These are phyloP conservation scores for Paramecium pentaurelia DNA, from an alignment of 73 alveolate species.

Conservation along the genomic window DNA sequence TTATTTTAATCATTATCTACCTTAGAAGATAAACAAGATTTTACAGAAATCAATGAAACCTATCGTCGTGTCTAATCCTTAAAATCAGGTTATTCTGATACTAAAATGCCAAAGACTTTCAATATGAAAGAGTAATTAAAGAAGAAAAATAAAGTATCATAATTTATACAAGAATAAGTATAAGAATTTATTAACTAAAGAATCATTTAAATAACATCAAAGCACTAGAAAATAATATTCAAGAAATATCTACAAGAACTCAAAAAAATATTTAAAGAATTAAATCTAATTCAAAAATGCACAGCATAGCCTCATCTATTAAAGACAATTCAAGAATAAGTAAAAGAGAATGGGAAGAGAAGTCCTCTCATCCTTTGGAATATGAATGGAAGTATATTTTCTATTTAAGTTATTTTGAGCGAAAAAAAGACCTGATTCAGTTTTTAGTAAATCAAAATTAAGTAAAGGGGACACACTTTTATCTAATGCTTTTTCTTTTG, in stretches of 20 bases:
- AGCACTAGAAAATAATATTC: neutral
- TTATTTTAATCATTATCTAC: neutral
- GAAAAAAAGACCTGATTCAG: neutral
- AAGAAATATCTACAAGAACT: neutral
- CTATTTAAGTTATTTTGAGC: neutral
- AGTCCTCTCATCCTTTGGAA: conserved; percentile 39
- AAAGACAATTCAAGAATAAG: neutral
- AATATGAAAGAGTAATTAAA: neutral
- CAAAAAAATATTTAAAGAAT: neutral
- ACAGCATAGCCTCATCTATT: conserved; percentile 21
- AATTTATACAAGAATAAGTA: neutral
- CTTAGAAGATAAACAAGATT: neutral
- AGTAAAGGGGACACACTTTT: neutral
- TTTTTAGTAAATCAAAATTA: neutral
- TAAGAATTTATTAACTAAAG: neutral
- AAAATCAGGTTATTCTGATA: neutral
- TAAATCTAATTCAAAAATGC: neutral
- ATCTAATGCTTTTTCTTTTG: neutral
- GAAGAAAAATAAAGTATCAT: conserved; percentile 16
- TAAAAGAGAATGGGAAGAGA: conserved; percentile 42
- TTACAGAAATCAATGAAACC: conserved; percentile 26
- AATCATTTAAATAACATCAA: neutral
- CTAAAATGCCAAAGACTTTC: neutral
- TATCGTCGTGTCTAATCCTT: neutral
- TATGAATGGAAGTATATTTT: conserved; percentile 20